Percentiles rank a stretch among this genome's conserved stretches.
Evolutionary conservation across 2,329 filamentous ascomycete genomes (phyloP).

Genomic region (Geosmithia flava): DNA sequence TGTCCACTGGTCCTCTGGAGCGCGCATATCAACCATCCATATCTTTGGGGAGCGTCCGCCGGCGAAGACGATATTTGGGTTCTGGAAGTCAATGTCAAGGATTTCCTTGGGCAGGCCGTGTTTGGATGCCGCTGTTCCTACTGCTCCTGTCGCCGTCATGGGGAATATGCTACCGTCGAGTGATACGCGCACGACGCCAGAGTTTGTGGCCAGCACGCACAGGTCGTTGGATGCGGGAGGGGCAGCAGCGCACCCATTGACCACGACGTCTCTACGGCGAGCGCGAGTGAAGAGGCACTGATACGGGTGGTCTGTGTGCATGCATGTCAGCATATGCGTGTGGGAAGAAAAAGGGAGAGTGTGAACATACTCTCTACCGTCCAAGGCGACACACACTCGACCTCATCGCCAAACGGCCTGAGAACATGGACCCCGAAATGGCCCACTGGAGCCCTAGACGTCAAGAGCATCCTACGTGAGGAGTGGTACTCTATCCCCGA

Average conservation of each 20-base stretch:
- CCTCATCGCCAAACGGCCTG: conserved; percentile 15
- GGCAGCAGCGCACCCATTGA: conserved; percentile 28
- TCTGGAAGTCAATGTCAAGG: conserved; percentile 36
- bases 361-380: conserved; percentile 18
- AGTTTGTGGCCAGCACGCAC: conserved; percentile 34
- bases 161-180: conserved; percentile 15
- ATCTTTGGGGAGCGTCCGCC: conserved; percentile 37
- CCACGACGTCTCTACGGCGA: conserved; percentile 14
- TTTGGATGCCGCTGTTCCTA: conserved; percentile 6
- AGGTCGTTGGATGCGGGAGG: conserved; percentile 23
- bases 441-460: conserved; percentile 20
- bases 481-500: conserved; percentile 35
- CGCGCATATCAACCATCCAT: conserved; percentile 31
- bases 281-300: conserved; percentile 15
- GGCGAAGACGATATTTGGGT: conserved; percentile 28
- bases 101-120: conserved; percentile 20
- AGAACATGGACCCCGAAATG: conserved; percentile 23
- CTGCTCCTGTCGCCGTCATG: too few species aligned
- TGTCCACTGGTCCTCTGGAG: conserved; percentile 17
- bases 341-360: neutral
- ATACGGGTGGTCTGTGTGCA: conserved; percentile 15
- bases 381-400: conserved; percentile 17
- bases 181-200: conserved; percentile 28
- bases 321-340: neutral
- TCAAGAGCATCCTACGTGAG: conserved; percentile 27